Conservation (phyloP, 208 protist species). For the Lotmaria passim region DNA sequence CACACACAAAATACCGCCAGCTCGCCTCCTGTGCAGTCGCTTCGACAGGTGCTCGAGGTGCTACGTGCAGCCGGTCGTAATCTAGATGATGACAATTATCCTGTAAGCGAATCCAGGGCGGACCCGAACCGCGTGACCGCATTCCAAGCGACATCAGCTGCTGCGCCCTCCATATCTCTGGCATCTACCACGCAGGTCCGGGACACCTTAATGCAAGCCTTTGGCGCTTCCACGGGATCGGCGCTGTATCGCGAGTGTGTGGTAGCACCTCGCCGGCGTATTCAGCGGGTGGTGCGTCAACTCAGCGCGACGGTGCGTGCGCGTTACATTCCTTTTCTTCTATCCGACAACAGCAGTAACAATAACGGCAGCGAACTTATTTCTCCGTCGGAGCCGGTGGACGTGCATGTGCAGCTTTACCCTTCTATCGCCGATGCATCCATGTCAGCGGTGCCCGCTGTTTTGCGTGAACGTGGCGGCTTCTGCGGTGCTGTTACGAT, state of each 20-base stretch:
- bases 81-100: not conserved
- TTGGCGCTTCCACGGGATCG: slow-evolving; percentile 47
- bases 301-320: slow-evolving; percentile 17
- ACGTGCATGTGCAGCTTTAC: slow-evolving; percentile 76
- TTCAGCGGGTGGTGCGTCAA: slow-evolving; percentile 25
- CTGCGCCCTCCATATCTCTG: not conserved
- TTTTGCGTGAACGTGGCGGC: not conserved
- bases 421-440: slow-evolving; percentile 29
- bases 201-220: slow-evolving; percentile 15
- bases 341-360: not conserved
- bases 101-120: not conserved
- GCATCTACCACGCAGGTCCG: not conserved
- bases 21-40: not conserved
- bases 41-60: slow-evolving; percentile 27
- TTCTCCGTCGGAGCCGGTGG: slow-evolving; percentile 14
- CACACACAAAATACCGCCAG: not conserved
- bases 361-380: not conserved
- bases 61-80: not conserved
- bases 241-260: slow-evolving; percentile 63
- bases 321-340: slow-evolving; percentile 12
- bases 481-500: slow-evolving; percentile 64
- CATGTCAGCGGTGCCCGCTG: slow-evolving; percentile 1
- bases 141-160: not conserved
- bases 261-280: slow-evolving; percentile 34
- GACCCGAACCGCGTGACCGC: not conserved